Conservation (phyloP, 2,329 filamentous ascomycete genomes). For the Aspergillus bombycis region DNA sequence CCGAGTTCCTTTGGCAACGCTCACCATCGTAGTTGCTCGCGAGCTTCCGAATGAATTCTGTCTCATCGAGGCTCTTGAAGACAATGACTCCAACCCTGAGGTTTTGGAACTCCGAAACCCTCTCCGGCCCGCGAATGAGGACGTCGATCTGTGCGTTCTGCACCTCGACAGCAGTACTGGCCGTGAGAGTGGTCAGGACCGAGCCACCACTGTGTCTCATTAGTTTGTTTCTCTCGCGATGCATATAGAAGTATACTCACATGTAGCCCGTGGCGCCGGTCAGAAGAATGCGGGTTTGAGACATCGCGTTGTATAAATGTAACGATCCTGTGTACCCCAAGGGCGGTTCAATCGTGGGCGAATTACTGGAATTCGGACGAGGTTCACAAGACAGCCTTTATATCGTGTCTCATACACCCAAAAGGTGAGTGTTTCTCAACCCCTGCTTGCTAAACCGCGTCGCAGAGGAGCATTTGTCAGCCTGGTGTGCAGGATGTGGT, state of each 20-base stretch:
- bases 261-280: background rate
- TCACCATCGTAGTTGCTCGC: constrained; percentile 20
- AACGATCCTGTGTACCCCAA: too few relatives aligned
- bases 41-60: constrained; percentile 8
- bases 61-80: constrained; percentile 21
- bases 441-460: too few relatives aligned
- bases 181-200: background rate
- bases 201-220: background rate
- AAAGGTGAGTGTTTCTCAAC: too few relatives aligned
- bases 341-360: too few relatives aligned
- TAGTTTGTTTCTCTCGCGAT: background rate
- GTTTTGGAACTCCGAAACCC: background rate
- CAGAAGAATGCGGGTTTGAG: background rate
- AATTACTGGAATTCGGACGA: too few relatives aligned
- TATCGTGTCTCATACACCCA: too few relatives aligned
- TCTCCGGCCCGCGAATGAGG: constrained; percentile 15
- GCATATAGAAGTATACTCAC: background rate
- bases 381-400: too few relatives aligned
- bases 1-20: background rate
- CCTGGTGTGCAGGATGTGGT: too few relatives aligned
- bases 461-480: too few relatives aligned
- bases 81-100: constrained; percentile 13
- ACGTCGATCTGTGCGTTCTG: constrained; percentile 8
- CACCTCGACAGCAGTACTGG: background rate
- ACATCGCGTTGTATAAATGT: background rate